These are phyloP conservation scores for Triangularia setosa DNA, from an alignment of 2,329 filamentous ascomycete species.

Conservation along the genomic window DNA sequence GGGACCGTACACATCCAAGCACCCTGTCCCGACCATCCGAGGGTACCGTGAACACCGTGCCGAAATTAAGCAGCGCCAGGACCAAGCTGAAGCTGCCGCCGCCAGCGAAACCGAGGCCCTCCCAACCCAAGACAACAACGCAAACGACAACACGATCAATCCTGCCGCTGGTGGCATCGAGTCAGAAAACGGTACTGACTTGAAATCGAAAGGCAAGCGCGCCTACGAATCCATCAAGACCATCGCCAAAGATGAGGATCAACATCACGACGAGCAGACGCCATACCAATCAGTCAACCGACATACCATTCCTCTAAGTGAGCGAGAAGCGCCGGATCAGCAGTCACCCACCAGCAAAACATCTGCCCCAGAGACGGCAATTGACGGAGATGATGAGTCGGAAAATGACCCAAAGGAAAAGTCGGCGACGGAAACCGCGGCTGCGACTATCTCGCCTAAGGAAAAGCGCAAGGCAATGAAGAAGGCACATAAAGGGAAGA, in stretches of 20 bases:
- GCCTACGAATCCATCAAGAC: constrained; percentile 36
- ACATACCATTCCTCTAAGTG: constrained; percentile 27
- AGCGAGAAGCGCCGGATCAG: neutral
- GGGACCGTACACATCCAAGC: constrained; percentile 39
- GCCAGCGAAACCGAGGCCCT: constrained; percentile 9
- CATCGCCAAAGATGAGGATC: constrained; percentile 35
- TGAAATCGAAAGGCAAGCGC: constrained; percentile 31
- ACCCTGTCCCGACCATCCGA: constrained; percentile 47
- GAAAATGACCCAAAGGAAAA: constrained; percentile 25
- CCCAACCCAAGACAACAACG: neutral
- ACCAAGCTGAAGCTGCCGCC: constrained; percentile 28
- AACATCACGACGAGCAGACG: constrained; percentile 21
- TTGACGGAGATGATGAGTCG: constrained; percentile 19
- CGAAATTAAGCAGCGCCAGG: constrained; percentile 39
- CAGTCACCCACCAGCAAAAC: neutral
- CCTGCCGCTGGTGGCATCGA: neutral
- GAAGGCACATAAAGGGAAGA: constrained; percentile 28
- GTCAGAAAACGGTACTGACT: constrained; percentile 22
- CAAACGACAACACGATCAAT: neutral
- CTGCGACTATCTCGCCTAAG: constrained; percentile 39
- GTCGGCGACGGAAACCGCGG: constrained; percentile 36
- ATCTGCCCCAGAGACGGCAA: neutral
- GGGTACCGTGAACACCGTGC: constrained; percentile 45
- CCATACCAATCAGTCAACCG: constrained; percentile 37
- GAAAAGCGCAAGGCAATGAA: constrained; percentile 48